These are phyloP conservation scores for Lizonia empirigonia DNA, from an alignment of 2,329 filamentous ascomycete genomes.

Conservation along the genomic window DNA sequence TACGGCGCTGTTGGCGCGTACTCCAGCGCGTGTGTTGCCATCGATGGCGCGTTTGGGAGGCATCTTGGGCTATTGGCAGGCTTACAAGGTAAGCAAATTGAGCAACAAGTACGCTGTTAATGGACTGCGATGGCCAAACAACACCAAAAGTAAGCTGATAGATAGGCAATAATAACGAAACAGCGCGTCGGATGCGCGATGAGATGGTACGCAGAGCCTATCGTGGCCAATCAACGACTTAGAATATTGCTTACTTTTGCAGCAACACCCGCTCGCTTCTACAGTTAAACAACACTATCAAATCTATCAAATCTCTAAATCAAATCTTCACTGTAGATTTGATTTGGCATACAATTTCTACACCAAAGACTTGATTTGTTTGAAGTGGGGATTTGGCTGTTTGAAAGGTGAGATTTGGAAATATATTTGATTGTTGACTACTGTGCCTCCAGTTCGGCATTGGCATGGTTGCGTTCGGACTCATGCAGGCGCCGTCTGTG, in stretches of 20 bases:
- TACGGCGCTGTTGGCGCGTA: too few species aligned
- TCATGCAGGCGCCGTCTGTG: conserved; percentile 51
- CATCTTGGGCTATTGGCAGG: background rate
- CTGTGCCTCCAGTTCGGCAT: conserved; percentile 48
- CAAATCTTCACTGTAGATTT: background rate
- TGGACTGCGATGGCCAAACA: background rate
- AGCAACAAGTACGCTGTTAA: background rate
- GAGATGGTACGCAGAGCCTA: background rate
- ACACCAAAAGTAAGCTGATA: background rate
- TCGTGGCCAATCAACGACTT: background rate
- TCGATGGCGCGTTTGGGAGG: background rate
- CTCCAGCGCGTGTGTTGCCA: background rate
- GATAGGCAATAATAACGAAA: background rate
- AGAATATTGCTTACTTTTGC: background rate
- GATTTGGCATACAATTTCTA: background rate
- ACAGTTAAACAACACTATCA: background rate
- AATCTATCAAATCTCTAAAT: background rate
- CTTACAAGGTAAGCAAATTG: background rate
- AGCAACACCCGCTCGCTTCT: too few species aligned
- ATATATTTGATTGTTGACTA: background rate
- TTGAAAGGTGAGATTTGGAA: background rate
- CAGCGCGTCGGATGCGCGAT: background rate
- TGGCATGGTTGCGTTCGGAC: conserved; percentile 49
- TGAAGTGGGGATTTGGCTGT: background rate
- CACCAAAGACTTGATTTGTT: background rate